Conservation (phyloP, 2,329 filamentous ascomycete genomes). For the Trichothecium roseum region DNA sequence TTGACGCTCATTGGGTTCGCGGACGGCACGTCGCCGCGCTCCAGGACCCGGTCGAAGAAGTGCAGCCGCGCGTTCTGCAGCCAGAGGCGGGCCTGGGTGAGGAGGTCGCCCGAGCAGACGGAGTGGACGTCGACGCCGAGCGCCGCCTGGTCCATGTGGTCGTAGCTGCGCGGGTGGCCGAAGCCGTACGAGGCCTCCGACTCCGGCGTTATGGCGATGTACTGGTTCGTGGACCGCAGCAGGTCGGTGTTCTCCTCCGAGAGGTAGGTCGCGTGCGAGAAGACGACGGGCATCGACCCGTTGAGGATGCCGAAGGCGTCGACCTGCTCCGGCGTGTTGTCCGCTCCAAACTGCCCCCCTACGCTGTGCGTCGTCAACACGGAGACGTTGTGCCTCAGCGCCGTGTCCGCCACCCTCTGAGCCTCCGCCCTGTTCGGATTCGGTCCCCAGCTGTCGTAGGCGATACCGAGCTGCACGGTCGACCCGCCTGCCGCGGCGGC, state of each 20-base stretch:
- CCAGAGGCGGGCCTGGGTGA: conserved; percentile 40
- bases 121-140: conserved; percentile 45
- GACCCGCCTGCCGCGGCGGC: too few species aligned
- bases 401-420: conserved; percentile 19
- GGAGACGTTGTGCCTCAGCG: conserved; percentile 24
- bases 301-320: conserved; percentile 27
- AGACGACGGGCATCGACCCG: conserved; percentile 33
- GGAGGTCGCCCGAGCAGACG: conserved; percentile 37
- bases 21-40: conserved; percentile 28
- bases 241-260: conserved; percentile 25
- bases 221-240: conserved; percentile 38
- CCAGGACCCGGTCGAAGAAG: conserved; percentile 26
- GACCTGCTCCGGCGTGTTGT: conserved; percentile 28
- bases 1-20: conserved; percentile 40
- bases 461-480: conserved; percentile 26
- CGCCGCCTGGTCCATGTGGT: conserved; percentile 37
- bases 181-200: conserved; percentile 49
- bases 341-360: conserved; percentile 23
- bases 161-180: conserved; percentile 29
- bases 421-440: conserved; percentile 16
- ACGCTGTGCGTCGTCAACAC: conserved; percentile 35
- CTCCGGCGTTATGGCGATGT: conserved; percentile 46
- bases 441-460: conserved; percentile 26
- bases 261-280: conserved; percentile 39
- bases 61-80: conserved; percentile 31